Evolutionary conservation across 768 basidiomycete species (phyloP).

Genomic region (Rhodotorula kratochvilovae): DNA sequence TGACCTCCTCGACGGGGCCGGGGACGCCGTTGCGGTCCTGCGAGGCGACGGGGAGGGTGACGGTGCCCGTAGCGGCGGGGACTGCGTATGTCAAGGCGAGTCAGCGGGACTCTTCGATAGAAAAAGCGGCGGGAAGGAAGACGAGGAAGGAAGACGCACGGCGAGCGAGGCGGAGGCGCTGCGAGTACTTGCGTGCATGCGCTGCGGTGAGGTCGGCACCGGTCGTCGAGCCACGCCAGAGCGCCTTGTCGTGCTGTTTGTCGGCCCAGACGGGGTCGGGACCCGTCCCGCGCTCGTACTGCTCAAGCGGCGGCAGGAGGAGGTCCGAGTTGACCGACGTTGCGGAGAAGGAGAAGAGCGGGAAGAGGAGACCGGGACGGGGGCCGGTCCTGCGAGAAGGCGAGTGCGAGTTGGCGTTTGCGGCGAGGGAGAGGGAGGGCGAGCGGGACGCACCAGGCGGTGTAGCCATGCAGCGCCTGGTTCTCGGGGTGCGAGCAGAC

Average conservation of each 20-base stretch:
- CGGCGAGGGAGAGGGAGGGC: no score
- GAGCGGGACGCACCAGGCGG: slow-evolving; percentile 36
- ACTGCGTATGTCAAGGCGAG: background rate
- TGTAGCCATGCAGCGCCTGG: slow-evolving; percentile 44
- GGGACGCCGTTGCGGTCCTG: slow-evolving; percentile 5
- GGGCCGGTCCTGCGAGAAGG: slow-evolving; percentile 34
- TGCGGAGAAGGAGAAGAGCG: slow-evolving; percentile 42
- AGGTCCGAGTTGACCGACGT: slow-evolving; percentile 41
- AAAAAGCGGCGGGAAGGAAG: no score
- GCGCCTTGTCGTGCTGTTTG: slow-evolving; percentile 48
- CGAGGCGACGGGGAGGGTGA: slow-evolving; percentile 12
- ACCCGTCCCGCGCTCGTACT: slow-evolving; percentile 41
- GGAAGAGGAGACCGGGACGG: slow-evolving; percentile 39
- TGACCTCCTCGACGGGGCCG: slow-evolving; percentile 5
- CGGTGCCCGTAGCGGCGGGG: background rate
- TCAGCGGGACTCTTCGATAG: no score
- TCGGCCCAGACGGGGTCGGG: slow-evolving; percentile 46
- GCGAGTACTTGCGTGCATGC: slow-evolving; percentile 39
- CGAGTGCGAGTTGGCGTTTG: no score
- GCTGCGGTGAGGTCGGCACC: slow-evolving; percentile 41
- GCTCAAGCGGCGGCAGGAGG: slow-evolving; percentile 44
- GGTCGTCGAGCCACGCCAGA: slow-evolving; percentile 52
- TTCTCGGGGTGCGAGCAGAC: slow-evolving; percentile 47
- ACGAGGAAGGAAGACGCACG: slow-evolving; percentile 1
- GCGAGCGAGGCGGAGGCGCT: slow-evolving; percentile 40